Evolutionary conservation across 1,139 yeast genomes (phyloP), one percentile per base, ranked within the genome.

Genomic region (Petasospora fabianii): DNA sequence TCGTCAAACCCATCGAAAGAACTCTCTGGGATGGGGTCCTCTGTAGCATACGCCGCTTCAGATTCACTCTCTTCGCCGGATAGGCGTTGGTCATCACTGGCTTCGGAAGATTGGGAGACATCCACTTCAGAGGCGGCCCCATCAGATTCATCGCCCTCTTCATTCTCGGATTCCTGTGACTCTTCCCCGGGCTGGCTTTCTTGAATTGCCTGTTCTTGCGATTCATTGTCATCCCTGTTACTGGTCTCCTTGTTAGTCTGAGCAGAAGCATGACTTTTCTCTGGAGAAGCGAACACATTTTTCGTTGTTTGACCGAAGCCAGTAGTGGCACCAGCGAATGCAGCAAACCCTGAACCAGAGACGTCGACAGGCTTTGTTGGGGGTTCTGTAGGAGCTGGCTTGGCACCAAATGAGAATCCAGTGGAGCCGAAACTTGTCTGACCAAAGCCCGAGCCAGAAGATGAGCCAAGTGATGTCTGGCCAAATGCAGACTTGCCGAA

Each of bases 261-360:
- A 11, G 26, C 12, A 22, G 11, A 12, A 22, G 10, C 26, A 11
- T 22, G 13, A 5, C 10, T 22, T 5, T 30, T 16, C 15, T 27
- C 24, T 7, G 40, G n/a, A 12, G 29, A 21, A 16, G 12, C 34
- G 21, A 35, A 35, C 9, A 36, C 37, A 18, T 34, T 36, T 28
- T 36, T 36, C 11, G 30, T 27, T 12, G 26, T 12, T 10, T 22
- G 10, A 11, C 10, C 26, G 12, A 22, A 22, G 6, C 26, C 26
- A 11, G 10, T 12, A 10, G 10, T 22, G 5, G 26, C 41, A 16
- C 32, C 19, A 4, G 50, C 51, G 41, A 43, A 48, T 9, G 53
- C 47, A 14, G 44, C 51, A 36, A 49, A 48, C 13, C 52, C 53
- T 7, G 50, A 41, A 4, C 24, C 12, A 6, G 41, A 42, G 16